These are phyloP conservation scores for Echinosophora koreensis DNA, from an alignment of 306 rosid genomes.

Conservation along the genomic window DNA sequence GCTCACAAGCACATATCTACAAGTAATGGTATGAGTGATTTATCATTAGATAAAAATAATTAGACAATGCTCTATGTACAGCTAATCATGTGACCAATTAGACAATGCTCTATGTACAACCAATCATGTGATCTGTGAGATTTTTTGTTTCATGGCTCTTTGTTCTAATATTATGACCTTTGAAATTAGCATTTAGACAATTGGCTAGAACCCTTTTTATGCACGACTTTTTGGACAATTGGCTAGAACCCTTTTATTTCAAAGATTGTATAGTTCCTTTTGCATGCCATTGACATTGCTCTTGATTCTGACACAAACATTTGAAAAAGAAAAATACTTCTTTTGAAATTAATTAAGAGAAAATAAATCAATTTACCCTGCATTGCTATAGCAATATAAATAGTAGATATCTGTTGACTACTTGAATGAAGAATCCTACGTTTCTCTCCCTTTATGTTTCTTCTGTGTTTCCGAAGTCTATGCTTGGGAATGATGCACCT, in stretches of 20 bases:
- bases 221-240: conserved; percentile 46
- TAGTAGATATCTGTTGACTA: background rate
- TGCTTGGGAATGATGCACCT: conserved; percentile 29
- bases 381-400: background rate
- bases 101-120: conserved; percentile 62
- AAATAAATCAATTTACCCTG: conserved; percentile 12
- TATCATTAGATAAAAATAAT: too few relatives aligned
- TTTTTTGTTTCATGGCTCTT: conserved; percentile 43
- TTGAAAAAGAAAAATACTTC: background rate
- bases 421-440: background rate
- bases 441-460: conserved; percentile 1
- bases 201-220: background rate
- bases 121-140: conserved; percentile 48
- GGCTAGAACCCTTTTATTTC: conserved; percentile 44
- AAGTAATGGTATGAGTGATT: too few relatives aligned
- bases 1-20: too few relatives aligned
- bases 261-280: conserved; percentile 41
- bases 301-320: conserved; percentile 42
- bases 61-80: too few relatives aligned
- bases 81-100: conserved; percentile 52
- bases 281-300: conserved; percentile 46
- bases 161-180: conserved; percentile 33
- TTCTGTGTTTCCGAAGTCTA: background rate
- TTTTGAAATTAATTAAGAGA: background rate
- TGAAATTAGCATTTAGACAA: conserved; percentile 20